Evolutionary conservation across 2,329 filamentous ascomycete species (phyloP).

Genomic region (Arachnopeziza araneosa): DNA sequence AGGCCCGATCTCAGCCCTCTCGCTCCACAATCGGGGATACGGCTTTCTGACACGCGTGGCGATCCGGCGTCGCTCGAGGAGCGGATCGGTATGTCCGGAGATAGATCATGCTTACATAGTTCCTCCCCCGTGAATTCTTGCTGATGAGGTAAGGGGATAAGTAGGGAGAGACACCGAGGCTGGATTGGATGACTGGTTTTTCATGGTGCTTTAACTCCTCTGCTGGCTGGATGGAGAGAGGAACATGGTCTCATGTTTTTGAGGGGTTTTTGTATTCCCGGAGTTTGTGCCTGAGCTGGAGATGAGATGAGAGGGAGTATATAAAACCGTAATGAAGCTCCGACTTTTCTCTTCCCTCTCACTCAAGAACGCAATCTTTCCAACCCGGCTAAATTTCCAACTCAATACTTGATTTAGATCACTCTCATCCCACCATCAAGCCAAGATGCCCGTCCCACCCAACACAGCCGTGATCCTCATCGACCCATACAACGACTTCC

Average conservation of each 20-base stretch:
- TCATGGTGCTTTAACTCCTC: neutral
- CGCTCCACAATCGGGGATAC: neutral
- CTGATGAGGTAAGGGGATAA: neutral
- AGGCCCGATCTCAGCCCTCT: neutral
- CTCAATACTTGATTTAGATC: neutral
- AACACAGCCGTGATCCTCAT: slow-evolving; percentile 24
- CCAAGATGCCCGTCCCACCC: neutral
- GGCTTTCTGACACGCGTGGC: neutral
- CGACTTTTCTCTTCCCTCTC: neutral
- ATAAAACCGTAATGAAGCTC: neutral
- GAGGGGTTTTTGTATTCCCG: no score
- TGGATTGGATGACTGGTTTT: neutral
- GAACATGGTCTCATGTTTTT: no score
- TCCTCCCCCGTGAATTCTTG: neutral
- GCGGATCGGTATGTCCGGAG: neutral
- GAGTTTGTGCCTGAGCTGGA: neutral
- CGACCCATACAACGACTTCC: slow-evolving; percentile 28
- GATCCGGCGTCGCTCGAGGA: neutral
- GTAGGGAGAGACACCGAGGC: no score
- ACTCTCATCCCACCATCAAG: neutral
- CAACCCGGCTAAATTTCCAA: neutral
- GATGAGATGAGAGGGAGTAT: neutral
- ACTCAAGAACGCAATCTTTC: neutral
- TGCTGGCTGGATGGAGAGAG: neutral
- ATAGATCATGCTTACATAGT: neutral